Evolutionary conservation across 2,329 filamentous ascomycete species (phyloP), one percentile per base, ranked within the genome.

Genomic region (Ophiostoma montium): DNA sequence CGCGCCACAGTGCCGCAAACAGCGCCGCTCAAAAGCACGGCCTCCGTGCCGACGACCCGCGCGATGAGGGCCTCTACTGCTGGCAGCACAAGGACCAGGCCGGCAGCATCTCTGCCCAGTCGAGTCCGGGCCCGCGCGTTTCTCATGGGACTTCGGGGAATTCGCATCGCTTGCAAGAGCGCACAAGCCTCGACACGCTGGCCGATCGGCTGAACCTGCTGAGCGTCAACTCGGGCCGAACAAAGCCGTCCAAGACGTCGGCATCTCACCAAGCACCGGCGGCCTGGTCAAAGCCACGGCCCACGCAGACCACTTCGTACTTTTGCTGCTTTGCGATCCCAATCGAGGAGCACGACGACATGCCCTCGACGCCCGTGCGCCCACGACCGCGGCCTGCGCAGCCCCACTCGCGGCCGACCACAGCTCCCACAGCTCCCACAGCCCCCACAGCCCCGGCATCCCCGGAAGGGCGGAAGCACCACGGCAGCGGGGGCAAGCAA

Each of bases 71-170:
- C n/a, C 75, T 82, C 46, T 95, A 88, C 67, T 96, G 90, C 70
- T 95, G 86, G 84, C 88, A 95, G 63, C 92, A 98, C 68, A 89
- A 86, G 62, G 86, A 92, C 50, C 92, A 98, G 64, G 86, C 86
- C 50, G 86, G 86, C 49, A 60, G 62, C 56, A 59, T 63, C 50
- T 70, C 71, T 9, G 62, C 70, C 2, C 63, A 62, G 41, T 70
- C 70, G 16, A 72, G 66, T 53, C 67, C 70, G 2, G 69, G 69
- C 2, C 69, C 67, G 5, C 5, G 7, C 62, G 63, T 38, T 58
- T 59, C 51, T 63, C 61, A 38, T 61, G 68, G 16, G 8, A 9
- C 39, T 21, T 13, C 18, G 23, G n/a, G n/a, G n/a, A 21, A 68
- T 74, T 4, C 72, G 77, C 7, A 75, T 80, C 4, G n/a, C n/a